Evolutionary conservation across 2,329 filamentous ascomycete species (phyloP).

Genomic region (Corynespora cassiicola): DNA sequence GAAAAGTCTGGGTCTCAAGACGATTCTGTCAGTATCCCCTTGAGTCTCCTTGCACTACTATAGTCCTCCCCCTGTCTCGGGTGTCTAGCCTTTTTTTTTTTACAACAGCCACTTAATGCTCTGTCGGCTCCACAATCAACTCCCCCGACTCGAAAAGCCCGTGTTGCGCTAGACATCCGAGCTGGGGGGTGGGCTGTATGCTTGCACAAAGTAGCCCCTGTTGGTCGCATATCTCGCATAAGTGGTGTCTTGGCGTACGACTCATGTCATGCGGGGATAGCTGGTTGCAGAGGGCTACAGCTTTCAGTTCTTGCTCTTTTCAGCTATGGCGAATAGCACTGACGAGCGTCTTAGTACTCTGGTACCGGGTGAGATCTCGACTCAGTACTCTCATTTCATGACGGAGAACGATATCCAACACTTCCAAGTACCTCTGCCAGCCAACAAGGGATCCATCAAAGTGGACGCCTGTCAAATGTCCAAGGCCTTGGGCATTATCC

Average conservation of each 20-base stretch:
- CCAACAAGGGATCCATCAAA: constrained; percentile 77
- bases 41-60: too few species aligned
- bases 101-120: too few species aligned
- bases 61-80: background rate
- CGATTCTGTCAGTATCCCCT: constrained; percentile 69
- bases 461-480: constrained; percentile 62
- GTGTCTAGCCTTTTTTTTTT: too few species aligned
- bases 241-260: background rate
- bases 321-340: constrained; percentile 22
- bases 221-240: too few species aligned
- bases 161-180: too few species aligned
- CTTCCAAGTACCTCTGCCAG: constrained; percentile 76
- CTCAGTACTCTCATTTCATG: constrained; percentile 67
- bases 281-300: background rate
- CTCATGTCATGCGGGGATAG: too few species aligned
- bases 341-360: constrained; percentile 55
- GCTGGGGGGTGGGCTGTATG: too few species aligned
- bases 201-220: too few species aligned
- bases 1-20: constrained; percentile 72
- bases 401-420: constrained; percentile 72
- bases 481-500: constrained; percentile 72
- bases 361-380: constrained; percentile 56
- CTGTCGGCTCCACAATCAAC: too few species aligned
- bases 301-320: constrained; percentile 37
- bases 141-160: too few species aligned